Evolutionary conservation across 768 basidiomycete genomes (phyloP), one percentile per base, ranked within the genome.

Genomic region (Auricularia sp.): DNA sequence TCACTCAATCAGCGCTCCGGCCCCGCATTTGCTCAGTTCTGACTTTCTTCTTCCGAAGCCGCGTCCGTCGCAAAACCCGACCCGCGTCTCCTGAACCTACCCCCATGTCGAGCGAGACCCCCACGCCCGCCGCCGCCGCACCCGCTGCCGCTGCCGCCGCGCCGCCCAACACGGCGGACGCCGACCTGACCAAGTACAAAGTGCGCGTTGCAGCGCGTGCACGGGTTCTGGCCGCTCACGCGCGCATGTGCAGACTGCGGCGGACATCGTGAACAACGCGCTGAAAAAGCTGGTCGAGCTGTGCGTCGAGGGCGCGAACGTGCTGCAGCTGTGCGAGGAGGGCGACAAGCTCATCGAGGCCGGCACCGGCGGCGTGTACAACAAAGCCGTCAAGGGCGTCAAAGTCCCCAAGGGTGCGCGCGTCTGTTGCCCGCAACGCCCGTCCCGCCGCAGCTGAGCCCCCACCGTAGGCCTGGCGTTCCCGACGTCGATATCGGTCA

Each of bases 261-360:
- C 91, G 64, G 92, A 95, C 69, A 93, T 96, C 77, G 87, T 91
- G 51, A 84, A 90, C 70, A 81, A 84, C 69, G 92, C 90, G 65
- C 84, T 90, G 73, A 91, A 91, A 78, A 89, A 88, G 79, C 82
- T 98, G 70, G 80, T 97, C 69, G 85, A 83, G 58, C 81, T 87
- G 65, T 79, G 79, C 67, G 76, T 89, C 12, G 90, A 92, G 72
- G 95, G 92, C 36, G 90, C 91, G 70, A 92, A 90, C 77, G 71
- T 90, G 68, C 80, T 95, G 77, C 93, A 97, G 78, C 84, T 98
- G 62, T 97, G 93, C 74, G 75, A 88, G 62, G 90, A 93, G 78
- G 96, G 94, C 66, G 96, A 98, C 82, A 91, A 88, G 76, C 84
- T 95, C 74, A 80, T 98, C 75, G 91, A 94, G 76, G 83, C 90